Evolutionary conservation across 345 rosid species (phyloP), one percentile per base, ranked within the genome.

Genomic region (Citrus reticulata): DNA sequence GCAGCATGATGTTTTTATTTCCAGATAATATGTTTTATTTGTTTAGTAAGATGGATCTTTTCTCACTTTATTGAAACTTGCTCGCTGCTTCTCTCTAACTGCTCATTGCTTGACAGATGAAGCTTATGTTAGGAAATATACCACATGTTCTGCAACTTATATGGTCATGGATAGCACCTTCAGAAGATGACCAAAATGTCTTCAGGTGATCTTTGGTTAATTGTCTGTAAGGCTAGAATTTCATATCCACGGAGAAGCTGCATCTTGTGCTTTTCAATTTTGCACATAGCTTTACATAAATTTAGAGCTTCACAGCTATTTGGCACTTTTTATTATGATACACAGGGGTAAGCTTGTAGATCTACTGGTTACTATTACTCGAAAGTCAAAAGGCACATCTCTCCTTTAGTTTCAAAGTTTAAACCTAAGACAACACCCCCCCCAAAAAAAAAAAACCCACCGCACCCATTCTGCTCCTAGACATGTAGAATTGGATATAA

Each of bases 141-240:
- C 92, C 98, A 34, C 91, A 88, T 82, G 91, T 96, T 77, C 89
- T 96, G 84, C 97, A 96, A 86, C 83, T 89, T 86, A 86, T 96
- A 79, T 96, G 99, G 99, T 94, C 89, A 67, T 96, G 99, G 99
- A 88, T 96, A 85, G 90, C 98, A 25, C 97, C 98, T 78, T 86
- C 91, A 80, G 99, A 91, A 85, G 98, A 96, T 83, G 93, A 90
- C 82, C 89, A 87, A 70, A 90, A 84, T 81, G 77, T 84, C 72
- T 91, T 92, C 87, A 94, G 99, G 99, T 91, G 83, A 80, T 77
- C 13, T 64, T 34, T 16, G 4, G n/a, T 66, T 61, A 14, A 37
- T 51, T 63, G 32, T 76, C 30, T 58, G 27, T 68, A 61, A 40
- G 34, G 59, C 63, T 68, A 11, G 39, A 39, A 27, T 13, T 39